Evolutionary conservation across 106 monocot species (phyloP).

Genomic region (Acorus gramineus): DNA sequence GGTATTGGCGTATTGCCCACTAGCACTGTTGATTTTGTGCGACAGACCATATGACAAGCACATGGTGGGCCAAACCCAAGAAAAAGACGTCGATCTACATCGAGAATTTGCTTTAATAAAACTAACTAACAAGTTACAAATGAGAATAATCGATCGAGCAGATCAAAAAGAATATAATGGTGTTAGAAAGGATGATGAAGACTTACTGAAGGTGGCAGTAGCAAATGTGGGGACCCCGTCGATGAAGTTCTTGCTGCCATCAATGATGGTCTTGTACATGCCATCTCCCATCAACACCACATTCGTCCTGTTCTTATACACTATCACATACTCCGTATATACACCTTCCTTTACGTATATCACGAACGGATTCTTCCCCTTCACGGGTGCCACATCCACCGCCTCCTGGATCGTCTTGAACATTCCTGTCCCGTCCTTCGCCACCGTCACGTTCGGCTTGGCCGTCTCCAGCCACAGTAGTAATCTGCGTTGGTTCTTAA

Average conservation of each 20-base stretch:
- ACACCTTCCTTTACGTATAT: constrained; percentile 43
- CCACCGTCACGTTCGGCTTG: constrained; percentile 41
- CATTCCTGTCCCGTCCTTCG: constrained; percentile 33
- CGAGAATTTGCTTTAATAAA: no score
- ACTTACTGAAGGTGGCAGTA: constrained; percentile 25
- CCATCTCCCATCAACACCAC: constrained; percentile 32
- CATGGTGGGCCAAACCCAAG: no score
- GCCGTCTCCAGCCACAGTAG: no score
- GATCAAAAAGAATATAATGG: neutral
- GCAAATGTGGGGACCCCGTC: constrained; percentile 8
- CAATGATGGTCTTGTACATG: constrained; percentile 18
- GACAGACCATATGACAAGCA: no score
- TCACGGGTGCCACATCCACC: constrained; percentile 19
- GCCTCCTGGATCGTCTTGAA: constrained; percentile 42
- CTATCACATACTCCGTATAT: constrained; percentile 39
- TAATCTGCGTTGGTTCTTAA: no score
- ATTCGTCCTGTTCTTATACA: constrained; percentile 44
- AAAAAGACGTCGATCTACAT: no score
- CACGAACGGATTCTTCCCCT: constrained; percentile 21
- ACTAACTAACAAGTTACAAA: neutral
- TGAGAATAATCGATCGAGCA: neutral
- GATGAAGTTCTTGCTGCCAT: constrained; percentile 12
- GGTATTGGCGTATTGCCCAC: no score
- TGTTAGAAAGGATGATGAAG: no score
- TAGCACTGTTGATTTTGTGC: no score